These are phyloP conservation scores for Pinus albicaulis DNA, from an alignment of 75 land plant species.

Conservation along the genomic window DNA sequence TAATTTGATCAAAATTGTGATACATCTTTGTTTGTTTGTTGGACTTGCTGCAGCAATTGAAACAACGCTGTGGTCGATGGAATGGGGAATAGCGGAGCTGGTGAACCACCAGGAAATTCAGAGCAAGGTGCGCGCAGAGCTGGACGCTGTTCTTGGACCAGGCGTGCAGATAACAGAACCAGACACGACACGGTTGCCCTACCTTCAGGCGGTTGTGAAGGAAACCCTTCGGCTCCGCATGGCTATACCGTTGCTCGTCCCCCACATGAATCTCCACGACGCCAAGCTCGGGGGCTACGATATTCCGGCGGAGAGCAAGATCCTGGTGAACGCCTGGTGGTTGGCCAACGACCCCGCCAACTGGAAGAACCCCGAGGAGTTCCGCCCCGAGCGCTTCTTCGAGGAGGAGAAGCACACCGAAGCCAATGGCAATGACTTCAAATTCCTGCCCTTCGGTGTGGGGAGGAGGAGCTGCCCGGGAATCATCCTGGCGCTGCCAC, in stretches of 20 bases:
- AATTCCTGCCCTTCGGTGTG: constrained; percentile 67
- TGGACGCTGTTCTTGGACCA: constrained; percentile 32
- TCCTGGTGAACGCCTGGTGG: constrained; percentile 88
- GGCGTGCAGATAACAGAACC: constrained; percentile 52
- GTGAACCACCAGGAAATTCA: constrained; percentile 71
- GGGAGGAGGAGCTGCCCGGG: constrained; percentile 84
- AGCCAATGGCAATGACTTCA: constrained; percentile 55
- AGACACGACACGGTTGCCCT: constrained; percentile 48
- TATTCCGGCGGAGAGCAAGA: constrained; percentile 64
- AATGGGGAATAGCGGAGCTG: constrained; percentile 84
- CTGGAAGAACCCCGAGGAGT: constrained; percentile 68
- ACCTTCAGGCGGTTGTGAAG: constrained; percentile 67
- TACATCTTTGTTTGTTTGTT: not conserved
- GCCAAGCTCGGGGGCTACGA: constrained; percentile 68
- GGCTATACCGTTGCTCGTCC: constrained; percentile 76
- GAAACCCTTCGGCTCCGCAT: constrained; percentile 68
- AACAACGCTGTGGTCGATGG: constrained; percentile 84
- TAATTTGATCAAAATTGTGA: not conserved
- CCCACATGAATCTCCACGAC: constrained; percentile 76
- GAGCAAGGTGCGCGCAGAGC: constrained; percentile 35
- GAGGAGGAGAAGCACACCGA: constrained; percentile 49
- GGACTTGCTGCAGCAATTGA: constrained; percentile 53
- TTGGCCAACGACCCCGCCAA: constrained; percentile 66
- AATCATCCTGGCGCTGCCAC: constrained; percentile 70
- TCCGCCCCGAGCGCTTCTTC: constrained; percentile 76